These are phyloP conservation scores for Evernia prunastri DNA, from an alignment of 495 filamentous ascomycete genomes.

Conservation along the genomic window DNA sequence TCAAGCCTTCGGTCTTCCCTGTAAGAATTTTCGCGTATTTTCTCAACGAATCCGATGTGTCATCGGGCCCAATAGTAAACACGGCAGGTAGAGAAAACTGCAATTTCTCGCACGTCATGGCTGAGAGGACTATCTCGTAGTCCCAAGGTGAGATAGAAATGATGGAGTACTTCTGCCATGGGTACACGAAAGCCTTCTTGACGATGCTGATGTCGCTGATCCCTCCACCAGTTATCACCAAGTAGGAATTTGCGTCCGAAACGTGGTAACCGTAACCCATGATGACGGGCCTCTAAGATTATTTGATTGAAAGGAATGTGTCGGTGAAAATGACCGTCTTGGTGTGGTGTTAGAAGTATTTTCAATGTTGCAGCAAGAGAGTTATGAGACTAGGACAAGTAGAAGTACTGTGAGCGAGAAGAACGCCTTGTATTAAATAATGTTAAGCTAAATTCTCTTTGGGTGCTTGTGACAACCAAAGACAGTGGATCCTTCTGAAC, in stretches of 20 bases:
- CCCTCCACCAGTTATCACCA: constrained; percentile 74
- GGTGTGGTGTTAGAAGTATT: neutral
- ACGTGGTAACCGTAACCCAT: constrained; percentile 33
- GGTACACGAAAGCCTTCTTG: constrained; percentile 64
- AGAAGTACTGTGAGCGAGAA: neutral
- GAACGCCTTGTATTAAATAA: neutral
- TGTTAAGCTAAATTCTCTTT: neutral
- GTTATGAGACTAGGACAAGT: neutral
- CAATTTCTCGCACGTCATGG: constrained; percentile 80
- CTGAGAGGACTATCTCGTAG: constrained; percentile 67
- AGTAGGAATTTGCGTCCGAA: constrained; percentile 49
- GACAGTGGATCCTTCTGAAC: neutral
- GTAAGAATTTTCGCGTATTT: constrained; percentile 75
- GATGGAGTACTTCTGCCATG: constrained; percentile 50
- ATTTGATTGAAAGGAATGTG: neutral
- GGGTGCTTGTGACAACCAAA: neutral
- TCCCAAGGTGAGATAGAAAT: constrained; percentile 69
- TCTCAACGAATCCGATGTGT: constrained; percentile 55
- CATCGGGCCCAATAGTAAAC: constrained; percentile 74
- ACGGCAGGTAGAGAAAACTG: constrained; percentile 74
- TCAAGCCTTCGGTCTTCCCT: constrained; percentile 41
- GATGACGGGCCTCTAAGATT: neutral
- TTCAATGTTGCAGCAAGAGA: neutral
- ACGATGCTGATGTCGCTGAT: constrained; percentile 62
- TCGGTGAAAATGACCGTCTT: neutral